A percentile compares a stretch with the other conserved stretches of the same genome.
Conservation (phyloP, 768 basidiomycete genomes). For the Flagelloscypha sp. region DNA sequence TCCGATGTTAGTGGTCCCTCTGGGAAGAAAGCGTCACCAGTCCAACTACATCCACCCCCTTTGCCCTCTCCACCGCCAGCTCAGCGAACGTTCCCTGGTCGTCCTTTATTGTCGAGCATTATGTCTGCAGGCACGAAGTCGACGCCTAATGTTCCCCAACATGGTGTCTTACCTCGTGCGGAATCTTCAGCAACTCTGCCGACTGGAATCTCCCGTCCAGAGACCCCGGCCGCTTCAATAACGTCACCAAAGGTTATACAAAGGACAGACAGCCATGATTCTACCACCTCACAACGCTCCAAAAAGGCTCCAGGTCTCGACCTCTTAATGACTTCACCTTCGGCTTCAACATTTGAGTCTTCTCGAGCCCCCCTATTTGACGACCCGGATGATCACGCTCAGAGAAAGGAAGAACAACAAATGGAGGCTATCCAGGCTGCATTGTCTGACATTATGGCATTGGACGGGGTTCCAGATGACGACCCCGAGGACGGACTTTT, state of each 20-base stretch:
- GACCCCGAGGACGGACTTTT: conserved; percentile 1
- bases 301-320: conserved; percentile 38
- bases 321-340: conserved; percentile 70
- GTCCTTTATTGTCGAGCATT: too few species aligned
- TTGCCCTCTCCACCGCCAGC: neutral
- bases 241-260: too few species aligned
- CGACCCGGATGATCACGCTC: conserved; percentile 65
- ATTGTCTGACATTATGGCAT: conserved; percentile 89
- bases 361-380: conserved; percentile 72
- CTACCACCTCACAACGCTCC: conserved; percentile 20
- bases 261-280: conserved; percentile 32
- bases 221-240: too few species aligned
- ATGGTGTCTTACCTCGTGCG: conserved; percentile 21
- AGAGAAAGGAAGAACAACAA: conserved; percentile 67
- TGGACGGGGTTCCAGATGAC: conserved; percentile 49
- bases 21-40: conserved; percentile 7
- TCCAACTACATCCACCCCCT: conserved; percentile 3
- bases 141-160: conserved; percentile 12
- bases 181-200: conserved; percentile 29
- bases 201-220: too few species aligned
- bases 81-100: too few species aligned
- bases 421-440: conserved; percentile 98
- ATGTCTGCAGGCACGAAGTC: too few species aligned
- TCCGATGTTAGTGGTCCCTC: conserved; percentile 34
- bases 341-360: conserved; percentile 42